Evolutionary conservation across 169 alveolate genomes (phyloP), one percentile per base, ranked within the genome.

Genomic region (Plasmodium coatneyi): DNA sequence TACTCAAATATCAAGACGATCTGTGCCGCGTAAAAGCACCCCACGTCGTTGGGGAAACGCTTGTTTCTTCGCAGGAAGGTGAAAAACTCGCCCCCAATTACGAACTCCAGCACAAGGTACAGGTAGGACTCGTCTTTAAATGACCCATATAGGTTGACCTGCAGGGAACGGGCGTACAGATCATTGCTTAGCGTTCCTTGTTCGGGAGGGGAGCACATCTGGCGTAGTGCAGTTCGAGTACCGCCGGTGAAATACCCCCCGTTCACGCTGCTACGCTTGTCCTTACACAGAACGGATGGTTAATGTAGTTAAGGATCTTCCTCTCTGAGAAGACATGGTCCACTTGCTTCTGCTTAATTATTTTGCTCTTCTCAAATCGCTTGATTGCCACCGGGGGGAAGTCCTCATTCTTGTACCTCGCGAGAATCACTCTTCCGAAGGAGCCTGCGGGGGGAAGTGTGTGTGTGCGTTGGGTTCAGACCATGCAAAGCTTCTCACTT

Each of bases 11-110:
- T 99, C 16, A 98, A 95, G 22, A 98, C 97, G 39, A 98, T 99
- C 97, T 99, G 99, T 2, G 99, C 98, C 12, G 99, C 98, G 87
- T 98, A 99, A 92, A 99, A 98, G 89, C 97, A 96, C 22, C 99
- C 99, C 16, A 97, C 98, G 76, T 98, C 99, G 92, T 97, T 98
- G 28, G 98, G 97, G 82, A 98, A 96, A 28, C 98, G 95, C 84
- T 99, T 99, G 84, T 97, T 97, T 82, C 98, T 93, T 72, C 99
- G 96, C 86, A 99, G 92, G 82, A 98, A 96, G 34, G 98, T 97
- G 94, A 98, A 98, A 76, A 99, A 97, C 91, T 98, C 99, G 0
- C 99, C 99, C 16, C 99, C 99, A 83, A 97, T 96, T 9, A 98
- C 99, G 90, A 97, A 98, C 80, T 99, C 99, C 95, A 98, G 97